phyloP scores from a whole-genome alignment of 257 asterid genomes.

The Petunia secreta region DNA sequence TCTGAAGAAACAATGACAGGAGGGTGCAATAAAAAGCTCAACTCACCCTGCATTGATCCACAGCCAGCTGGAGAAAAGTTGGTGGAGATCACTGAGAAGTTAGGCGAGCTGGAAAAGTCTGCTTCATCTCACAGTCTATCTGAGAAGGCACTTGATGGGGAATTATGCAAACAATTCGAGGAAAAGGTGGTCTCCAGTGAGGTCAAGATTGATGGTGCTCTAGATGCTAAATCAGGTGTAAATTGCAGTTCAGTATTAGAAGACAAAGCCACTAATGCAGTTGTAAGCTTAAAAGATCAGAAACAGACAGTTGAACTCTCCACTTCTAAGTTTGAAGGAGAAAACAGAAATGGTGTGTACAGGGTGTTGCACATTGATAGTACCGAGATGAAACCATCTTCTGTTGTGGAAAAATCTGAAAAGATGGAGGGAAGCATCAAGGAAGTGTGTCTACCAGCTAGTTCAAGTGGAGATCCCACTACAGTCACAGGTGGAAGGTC shows the following conservation, averaged over 20 bases:
- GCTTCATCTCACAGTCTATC: constrained; percentile 30
- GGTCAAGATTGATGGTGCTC: constrained; percentile 27
- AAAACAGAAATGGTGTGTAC: constrained; percentile 30
- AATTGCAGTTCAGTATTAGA: constrained; percentile 27
- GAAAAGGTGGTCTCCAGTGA: constrained; percentile 36
- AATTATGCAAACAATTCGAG: constrained; percentile 33
- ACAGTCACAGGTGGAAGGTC: constrained; percentile 41
- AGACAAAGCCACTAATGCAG: constrained; percentile 31
- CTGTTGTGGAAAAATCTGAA: constrained; percentile 32
- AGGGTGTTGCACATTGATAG: constrained; percentile 33
- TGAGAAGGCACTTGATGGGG: constrained; percentile 39
- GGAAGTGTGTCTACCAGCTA: constrained; percentile 31
- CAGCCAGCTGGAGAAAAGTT: constrained; percentile 34
- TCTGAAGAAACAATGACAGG: constrained; percentile 40
- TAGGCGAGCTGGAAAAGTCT: constrained; percentile 38
- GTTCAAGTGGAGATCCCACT: constrained; percentile 26
- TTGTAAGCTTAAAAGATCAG: constrained; percentile 28
- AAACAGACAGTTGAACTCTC: constrained; percentile 38
- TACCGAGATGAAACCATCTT: constrained; percentile 32
- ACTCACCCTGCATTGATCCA: constrained; percentile 32
- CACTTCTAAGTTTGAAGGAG: constrained; percentile 29
- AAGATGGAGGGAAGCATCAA: constrained; percentile 31
- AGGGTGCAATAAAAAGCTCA: constrained; percentile 32
- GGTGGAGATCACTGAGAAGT: constrained; percentile 40
- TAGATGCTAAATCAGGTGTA: constrained; percentile 36